phyloP scores from a whole-genome alignment of 2,329 filamentous ascomycete genomes.

The Didymella keratinophila region DNA sequence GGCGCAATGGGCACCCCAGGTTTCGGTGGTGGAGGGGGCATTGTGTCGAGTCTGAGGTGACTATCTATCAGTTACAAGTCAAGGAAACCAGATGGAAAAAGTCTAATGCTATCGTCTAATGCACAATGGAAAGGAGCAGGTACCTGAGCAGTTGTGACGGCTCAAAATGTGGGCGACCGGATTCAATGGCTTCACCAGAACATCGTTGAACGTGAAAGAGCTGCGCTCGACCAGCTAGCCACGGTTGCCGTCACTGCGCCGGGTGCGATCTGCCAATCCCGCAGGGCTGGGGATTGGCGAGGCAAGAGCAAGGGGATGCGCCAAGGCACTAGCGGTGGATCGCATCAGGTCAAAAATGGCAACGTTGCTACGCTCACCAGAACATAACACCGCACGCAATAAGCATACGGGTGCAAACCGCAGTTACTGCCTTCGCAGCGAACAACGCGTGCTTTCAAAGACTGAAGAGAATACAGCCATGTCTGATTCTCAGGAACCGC shows the following conservation, averaged over 20 bases:
- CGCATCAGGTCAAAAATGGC: conserved; percentile 38
- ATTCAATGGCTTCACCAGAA: conserved; percentile 11
- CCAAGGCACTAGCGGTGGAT: conserved; percentile 32
- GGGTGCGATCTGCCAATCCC: conserved; percentile 15
- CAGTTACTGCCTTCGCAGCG: conserved; percentile 37
- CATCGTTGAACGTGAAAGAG: conserved; percentile 15
- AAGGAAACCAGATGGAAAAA: neutral
- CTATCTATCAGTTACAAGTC: conserved; percentile 32
- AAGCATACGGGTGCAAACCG: conserved; percentile 40
- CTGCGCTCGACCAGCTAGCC: conserved; percentile 13
- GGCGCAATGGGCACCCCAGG: conserved; percentile 15
- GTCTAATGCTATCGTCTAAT: neutral
- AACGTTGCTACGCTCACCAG: conserved; percentile 29
- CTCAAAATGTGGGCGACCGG: conserved; percentile 27
- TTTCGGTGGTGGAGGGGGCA: conserved; percentile 17
- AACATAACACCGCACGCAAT: conserved; percentile 38
- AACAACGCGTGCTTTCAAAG: conserved; percentile 37
- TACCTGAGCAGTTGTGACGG: conserved; percentile 1
- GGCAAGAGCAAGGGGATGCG: conserved; percentile 7
- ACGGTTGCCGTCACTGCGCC: conserved; percentile 20
- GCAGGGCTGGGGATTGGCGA: conserved; percentile 32
- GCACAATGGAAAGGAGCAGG: neutral
- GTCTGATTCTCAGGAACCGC: conserved; percentile 49
- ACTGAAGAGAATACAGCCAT: conserved; percentile 40
- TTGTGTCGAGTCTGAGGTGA: conserved; percentile 14